Base-by-base conservation (phyloP, 192 early-diverging fungal species). In the Phlyctochytrium planicorne region DNA sequence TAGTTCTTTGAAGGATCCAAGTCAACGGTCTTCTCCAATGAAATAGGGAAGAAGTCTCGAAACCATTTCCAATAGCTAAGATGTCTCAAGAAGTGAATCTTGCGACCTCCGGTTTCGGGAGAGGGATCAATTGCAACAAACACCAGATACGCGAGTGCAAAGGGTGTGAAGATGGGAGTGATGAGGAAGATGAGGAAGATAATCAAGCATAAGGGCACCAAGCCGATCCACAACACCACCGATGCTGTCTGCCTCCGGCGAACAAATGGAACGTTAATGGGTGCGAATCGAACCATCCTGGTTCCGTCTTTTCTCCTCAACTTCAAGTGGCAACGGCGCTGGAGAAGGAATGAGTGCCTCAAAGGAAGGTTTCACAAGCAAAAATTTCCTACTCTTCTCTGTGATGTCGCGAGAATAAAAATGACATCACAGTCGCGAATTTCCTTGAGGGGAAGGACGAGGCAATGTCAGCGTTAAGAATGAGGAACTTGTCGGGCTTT, bases 391-490 rank as follows among this genome's bases (percentile, higher is more conserved):
- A n/a, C n/a, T n/a, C n/a, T n/a, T n/a, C n/a, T n/a, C n/a, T n/a
- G n/a, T n/a, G n/a, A n/a, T n/a, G n/a, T n/a, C n/a, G n/a, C n/a
- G n/a, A n/a, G n/a, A n/a, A n/a, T n/a, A n/a, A n/a, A n/a, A n/a
- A n/a, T n/a, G n/a, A n/a, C n/a, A n/a, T n/a, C n/a, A n/a, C n/a
- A n/a, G n/a, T n/a, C n/a, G n/a, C n/a, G n/a, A n/a, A n/a, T n/a
- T n/a, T n/a, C n/a, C n/a, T n/a, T n/a, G n/a, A n/a, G 29, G 97
- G 95, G 86, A 96, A 97, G 27, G 89, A 91, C 63, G 90, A 94
- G 52, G 93, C 94, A 69, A 99, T 93, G 76, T 99, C 97, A 30
- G 93, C 94, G 78, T 99, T 94, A 69, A 99, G 80, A 68, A 99
- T 95, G 78, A 97, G 97, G 67, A 99, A 87, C 70, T 91, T 88